Conservation (phyloP, 139 green algal species). For the Chlorella vulgaris region DNA sequence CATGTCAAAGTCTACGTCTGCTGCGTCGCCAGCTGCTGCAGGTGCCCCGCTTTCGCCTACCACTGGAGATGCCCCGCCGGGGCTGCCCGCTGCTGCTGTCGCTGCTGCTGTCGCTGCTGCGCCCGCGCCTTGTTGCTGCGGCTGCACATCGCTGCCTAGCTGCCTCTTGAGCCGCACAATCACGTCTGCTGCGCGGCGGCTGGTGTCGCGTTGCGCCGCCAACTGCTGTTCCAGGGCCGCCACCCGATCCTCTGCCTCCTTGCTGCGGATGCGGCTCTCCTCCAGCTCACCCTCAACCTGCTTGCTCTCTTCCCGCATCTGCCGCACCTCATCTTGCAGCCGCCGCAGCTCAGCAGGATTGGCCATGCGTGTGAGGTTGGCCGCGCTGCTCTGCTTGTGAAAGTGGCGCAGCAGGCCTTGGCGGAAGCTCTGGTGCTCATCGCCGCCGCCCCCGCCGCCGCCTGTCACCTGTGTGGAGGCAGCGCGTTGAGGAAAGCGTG, state of each 20-base stretch:
- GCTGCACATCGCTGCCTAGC: background rate
- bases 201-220: conserved; percentile 13
- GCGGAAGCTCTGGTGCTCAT: conserved; percentile 36
- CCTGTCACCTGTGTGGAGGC: too few relatives aligned
- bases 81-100: too few relatives aligned
- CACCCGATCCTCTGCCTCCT: conserved; percentile 4
- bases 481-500: too few relatives aligned
- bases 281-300: conserved; percentile 45
- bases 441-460: background rate
- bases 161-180: conserved; percentile 15
- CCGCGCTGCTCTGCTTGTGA: conserved; percentile 42
- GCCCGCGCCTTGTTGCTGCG: too few relatives aligned
- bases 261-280: conserved; percentile 35
- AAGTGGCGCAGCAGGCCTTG: conserved; percentile 47
- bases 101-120: too few relatives aligned
- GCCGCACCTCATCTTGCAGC: conserved; percentile 36
- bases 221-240: background rate
- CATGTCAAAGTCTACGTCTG: conserved; percentile 4
- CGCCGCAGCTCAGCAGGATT: conserved; percentile 39
- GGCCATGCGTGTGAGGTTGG: conserved; percentile 44
- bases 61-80: too few relatives aligned
- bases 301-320: conserved; percentile 46
- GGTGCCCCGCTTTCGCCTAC: too few relatives aligned
- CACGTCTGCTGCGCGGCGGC: conserved; percentile 29
- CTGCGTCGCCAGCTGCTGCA: too few relatives aligned